Evolutionary conservation across 768 basidiomycete genomes (phyloP).

Genomic region (Hypholoma fasciculare): DNA sequence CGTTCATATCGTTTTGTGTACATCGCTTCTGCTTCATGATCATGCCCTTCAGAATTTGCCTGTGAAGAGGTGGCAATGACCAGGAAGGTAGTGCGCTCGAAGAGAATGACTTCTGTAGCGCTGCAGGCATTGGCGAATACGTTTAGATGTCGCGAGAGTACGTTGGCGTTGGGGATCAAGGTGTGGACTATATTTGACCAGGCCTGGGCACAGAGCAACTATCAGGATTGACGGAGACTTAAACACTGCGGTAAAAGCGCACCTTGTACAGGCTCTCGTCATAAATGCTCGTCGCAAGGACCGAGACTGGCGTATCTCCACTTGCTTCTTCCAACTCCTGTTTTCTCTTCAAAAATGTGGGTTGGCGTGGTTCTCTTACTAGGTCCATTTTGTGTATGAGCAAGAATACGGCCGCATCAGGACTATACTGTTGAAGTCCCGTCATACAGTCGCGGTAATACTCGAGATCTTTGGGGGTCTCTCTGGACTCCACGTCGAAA

Average conservation of each 20-base stretch:
- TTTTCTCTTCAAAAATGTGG: constrained; percentile 68
- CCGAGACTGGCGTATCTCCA: constrained; percentile 58
- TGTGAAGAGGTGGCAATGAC: constrained; percentile 83
- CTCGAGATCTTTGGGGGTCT: constrained; percentile 82
- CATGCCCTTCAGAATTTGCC: constrained; percentile 23
- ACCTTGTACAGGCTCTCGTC: constrained; percentile 97
- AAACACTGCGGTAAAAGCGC: constrained; percentile 15
- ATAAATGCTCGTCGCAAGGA: constrained; percentile 95
- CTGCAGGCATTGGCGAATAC: constrained; percentile 86
- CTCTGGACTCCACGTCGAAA: constrained; percentile 90
- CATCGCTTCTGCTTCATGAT: constrained; percentile 39
- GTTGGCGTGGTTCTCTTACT: constrained; percentile 60
- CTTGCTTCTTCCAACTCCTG: constrained; percentile 73
- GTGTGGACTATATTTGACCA: constrained; percentile 99
- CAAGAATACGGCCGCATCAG: constrained; percentile 84
- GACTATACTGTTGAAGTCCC: constrained; percentile 75
- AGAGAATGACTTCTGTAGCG: constrained; percentile 92
- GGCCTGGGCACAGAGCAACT: constrained; percentile 52
- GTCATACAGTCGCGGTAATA: constrained; percentile 93
- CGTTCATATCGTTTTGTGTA: constrained; percentile 79
- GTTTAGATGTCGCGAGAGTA: constrained; percentile 83
- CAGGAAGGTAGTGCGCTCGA: constrained; percentile 97
- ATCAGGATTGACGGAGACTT: constrained; percentile 5
- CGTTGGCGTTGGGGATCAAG: constrained; percentile 91
- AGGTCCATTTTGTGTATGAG: constrained; percentile 99